phyloP scores from a whole-genome alignment of 345 rosid genomes.

The Acer yangbiense region DNA sequence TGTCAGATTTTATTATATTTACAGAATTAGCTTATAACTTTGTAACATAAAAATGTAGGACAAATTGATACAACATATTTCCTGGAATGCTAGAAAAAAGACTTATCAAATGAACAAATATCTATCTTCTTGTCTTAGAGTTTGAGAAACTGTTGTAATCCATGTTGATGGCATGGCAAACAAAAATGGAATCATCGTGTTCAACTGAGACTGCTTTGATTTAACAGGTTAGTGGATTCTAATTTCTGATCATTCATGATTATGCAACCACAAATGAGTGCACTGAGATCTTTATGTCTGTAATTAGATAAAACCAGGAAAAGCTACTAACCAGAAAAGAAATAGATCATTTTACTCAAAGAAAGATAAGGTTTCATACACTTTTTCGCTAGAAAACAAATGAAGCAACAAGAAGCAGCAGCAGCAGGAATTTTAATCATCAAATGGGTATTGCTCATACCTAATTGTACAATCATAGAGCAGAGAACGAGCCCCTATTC shows the following conservation, averaged over 20 bases:
- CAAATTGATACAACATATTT: neutral
- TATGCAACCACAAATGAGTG: neutral
- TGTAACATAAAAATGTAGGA: neutral
- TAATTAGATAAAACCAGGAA: conserved; percentile 1
- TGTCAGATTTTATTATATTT: no score
- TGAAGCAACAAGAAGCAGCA: neutral
- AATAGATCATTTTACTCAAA: neutral
- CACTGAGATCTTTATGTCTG: neutral
- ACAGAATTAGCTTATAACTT: neutral
- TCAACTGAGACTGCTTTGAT: neutral
- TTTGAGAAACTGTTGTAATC: neutral
- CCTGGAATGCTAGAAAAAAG: neutral
- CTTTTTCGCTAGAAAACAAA: neutral
- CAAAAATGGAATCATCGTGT: neutral
- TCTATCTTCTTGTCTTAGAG: neutral
- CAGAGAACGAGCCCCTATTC: conserved; percentile 53
- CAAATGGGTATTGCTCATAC: conserved; percentile 67
- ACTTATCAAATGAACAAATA: neutral
- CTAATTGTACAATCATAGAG: conserved; percentile 56
- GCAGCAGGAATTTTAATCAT: conserved; percentile 20
- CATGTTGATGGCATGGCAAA: neutral
- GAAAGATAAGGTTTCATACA: conserved; percentile 18
- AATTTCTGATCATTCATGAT: conserved; percentile 5
- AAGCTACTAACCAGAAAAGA: neutral
- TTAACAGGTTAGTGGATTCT: conserved; percentile 11